Evolutionary conservation across 2,329 filamentous ascomycete species (phyloP), one percentile per base, ranked within the genome.

Genomic region (Spiromastix sp.): DNA sequence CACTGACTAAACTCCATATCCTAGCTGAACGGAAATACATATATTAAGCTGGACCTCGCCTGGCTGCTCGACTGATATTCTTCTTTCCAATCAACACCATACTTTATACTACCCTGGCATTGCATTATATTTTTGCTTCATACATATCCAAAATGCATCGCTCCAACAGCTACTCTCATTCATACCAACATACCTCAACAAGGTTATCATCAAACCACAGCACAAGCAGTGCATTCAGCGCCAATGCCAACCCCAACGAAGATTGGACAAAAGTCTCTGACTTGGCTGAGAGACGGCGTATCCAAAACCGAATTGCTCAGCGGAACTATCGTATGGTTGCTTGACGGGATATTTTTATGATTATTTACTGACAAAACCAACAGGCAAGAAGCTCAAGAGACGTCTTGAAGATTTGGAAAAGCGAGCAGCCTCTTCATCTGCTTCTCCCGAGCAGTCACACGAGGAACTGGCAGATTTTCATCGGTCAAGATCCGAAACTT

Each of bases 251-350:
- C 60, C 84, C 89, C 37, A 87, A 95, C 55, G 89, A 96, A 66
- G 89, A 96, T 67, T 96, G 89, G 89, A 95, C 89, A 56, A 93
- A 95, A 76, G 94, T 96, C 59, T 93, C 89, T 39, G 89, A 96
- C 61, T 79, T 96, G 41, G 89, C 87, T 34, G 89, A 96, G 66
- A 79, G 91, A 55, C 73, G 87, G 52, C 77, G 87, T 56, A 94
- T 95, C 67, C 87, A 96, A 66, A 96, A 96, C 67, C 79, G 89
- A 49, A 95, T 96, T 71, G 89, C 89, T 48, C 89, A 96, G 66
- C 81, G 87, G 53, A 94, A 94, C 69, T 95, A 95, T 68, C 86
- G 86, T 93, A 70, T 58, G 79, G n/a, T 4, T 4, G 17, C 13
- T 7, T 8, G 8, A 7, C 5, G 8, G 3, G n/a, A 4, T 15